Conservation (phyloP, 2,329 filamentous ascomycete genomes). For the Penicillium sp. region DNA sequence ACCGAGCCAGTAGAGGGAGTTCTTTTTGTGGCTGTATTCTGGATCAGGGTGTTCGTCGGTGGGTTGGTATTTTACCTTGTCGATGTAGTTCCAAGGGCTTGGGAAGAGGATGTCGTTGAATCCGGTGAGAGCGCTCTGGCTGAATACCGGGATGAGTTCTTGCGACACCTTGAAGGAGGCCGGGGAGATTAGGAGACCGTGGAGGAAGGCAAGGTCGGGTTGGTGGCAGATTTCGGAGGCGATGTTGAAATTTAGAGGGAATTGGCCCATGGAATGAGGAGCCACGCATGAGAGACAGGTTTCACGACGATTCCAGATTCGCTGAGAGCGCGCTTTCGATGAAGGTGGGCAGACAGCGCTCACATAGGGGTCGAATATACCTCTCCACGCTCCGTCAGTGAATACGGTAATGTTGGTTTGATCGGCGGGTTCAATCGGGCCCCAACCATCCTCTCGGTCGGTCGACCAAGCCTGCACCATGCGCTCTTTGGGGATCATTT, state of each 20-base stretch:
- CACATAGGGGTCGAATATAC: conserved; percentile 43
- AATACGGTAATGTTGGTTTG: conserved; percentile 38
- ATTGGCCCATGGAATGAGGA: conserved; percentile 65
- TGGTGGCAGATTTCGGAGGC: conserved; percentile 71
- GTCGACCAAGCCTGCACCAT: conserved; percentile 36
- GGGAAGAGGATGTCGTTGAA: conserved; percentile 79
- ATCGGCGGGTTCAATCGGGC: conserved; percentile 35
- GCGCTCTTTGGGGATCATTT: conserved; percentile 18
- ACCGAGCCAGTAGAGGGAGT: conserved; percentile 73
- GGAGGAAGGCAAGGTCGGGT: conserved; percentile 70
- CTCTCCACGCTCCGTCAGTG: conserved; percentile 40
- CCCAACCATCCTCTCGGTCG: conserved; percentile 40
- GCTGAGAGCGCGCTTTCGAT: conserved; percentile 58
- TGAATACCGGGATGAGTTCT: conserved; percentile 71
- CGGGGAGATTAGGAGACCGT: conserved; percentile 69
- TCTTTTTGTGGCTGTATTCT: conserved; percentile 60
- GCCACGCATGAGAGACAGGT: conserved; percentile 64
- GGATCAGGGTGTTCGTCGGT: conserved; percentile 52
- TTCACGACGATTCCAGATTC: conserved; percentile 62
- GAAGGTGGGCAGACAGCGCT: conserved; percentile 60
- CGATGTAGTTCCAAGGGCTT: conserved; percentile 59
- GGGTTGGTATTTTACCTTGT: conserved; percentile 54
- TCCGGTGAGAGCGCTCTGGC: conserved; percentile 67
- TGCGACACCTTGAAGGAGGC: conserved; percentile 61
- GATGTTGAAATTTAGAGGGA: conserved; percentile 63